Conservation (phyloP, 108 stramenopile genomes). For the Cyclostephanos invisitatus region DNA sequence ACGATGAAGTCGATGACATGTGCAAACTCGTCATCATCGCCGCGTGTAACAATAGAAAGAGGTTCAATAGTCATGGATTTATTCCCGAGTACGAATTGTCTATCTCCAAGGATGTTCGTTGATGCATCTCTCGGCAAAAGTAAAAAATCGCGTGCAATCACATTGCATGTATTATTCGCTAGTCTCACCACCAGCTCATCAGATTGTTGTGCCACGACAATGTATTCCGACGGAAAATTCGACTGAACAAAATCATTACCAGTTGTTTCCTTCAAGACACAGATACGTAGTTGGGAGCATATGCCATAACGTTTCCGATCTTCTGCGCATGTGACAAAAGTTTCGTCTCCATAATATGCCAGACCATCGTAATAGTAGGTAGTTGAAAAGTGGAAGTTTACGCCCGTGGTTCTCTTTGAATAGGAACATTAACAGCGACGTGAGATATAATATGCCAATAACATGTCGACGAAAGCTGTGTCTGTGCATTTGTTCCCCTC, state of each 20-base stretch:
- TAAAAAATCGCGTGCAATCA: slow-evolving; percentile 7
- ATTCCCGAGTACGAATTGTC: slow-evolving; percentile 8
- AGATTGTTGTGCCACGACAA: neutral
- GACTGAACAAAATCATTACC: slow-evolving; percentile 3
- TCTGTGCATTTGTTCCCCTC: neutral
- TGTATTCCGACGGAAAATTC: slow-evolving; percentile 14
- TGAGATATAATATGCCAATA: neutral
- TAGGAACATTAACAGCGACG: neutral
- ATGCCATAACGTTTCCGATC: slow-evolving; percentile 14
- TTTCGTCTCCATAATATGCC: slow-evolving; percentile 34
- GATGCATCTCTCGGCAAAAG: neutral
- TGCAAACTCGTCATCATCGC: slow-evolving; percentile 27
- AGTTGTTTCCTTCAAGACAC: slow-evolving; percentile 12
- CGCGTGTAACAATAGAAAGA: slow-evolving; percentile 25
- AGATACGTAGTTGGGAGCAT: slow-evolving; percentile 28
- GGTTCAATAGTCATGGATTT: slow-evolving; percentile 19
- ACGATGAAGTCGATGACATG: slow-evolving; percentile 58
- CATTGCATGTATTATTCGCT: slow-evolving; percentile 24
- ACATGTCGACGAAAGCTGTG: neutral
- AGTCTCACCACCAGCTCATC: neutral
- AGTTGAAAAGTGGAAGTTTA: slow-evolving; percentile 38
- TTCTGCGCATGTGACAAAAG: slow-evolving; percentile 46
- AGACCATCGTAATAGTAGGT: slow-evolving; percentile 55
- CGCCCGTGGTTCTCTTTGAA: slow-evolving; percentile 1
- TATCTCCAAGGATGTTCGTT: neutral